Evolutionary conservation across 208 protist genomes (phyloP), one percentile per base, ranked within the genome.

Genomic region (Porcisia deanei): DNA sequence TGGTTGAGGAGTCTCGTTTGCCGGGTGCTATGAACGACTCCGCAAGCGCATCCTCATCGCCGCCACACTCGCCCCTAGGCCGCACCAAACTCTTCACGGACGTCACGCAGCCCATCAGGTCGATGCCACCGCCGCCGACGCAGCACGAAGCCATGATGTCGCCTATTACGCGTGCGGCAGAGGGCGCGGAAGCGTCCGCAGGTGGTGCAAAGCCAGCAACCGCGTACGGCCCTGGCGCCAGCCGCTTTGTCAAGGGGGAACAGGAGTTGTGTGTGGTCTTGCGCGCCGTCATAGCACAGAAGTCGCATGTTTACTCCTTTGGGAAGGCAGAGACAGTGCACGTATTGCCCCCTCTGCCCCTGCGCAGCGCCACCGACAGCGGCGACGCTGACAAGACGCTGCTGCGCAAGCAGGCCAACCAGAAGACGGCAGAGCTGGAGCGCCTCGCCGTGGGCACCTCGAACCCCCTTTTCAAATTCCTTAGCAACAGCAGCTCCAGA

Each of bases 311-410:
- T 22, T 75, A 91, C 54, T 85, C 89, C 18, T 96, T 96, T 75
- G 92, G 92, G 12, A 71, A 80, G 45, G 54, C 71, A 10, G 90
- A 96, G 73, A 81, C 87, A n/a, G 92, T 96, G 49, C 89, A 96
- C 77, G 85, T 96, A 41, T 73, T 96, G 53, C 90, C 90, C 0
- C 88, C 90, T 16, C 79, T 96, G 58, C 77, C 88, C 34, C 45
- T 52, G 47, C 69, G 67, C 59, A 63, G 71, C 37, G 52, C 30
- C 45, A 71, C 75, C 41, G 75, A 84, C 73, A 54, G 69, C 25
- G 67, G 73, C 52, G 58, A 66, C 20, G 60, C 30, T 30, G 30
- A 70, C 57, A 65, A 69, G 37, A 43, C 58, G 30, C 58, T 77
- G 30, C 73, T 76, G 41, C 67, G n/a, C 16, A 60, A 84, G 69